These are phyloP conservation scores for Daldinia decipiens DNA, from an alignment of 495 filamentous ascomycete genomes.

Conservation along the genomic window DNA sequence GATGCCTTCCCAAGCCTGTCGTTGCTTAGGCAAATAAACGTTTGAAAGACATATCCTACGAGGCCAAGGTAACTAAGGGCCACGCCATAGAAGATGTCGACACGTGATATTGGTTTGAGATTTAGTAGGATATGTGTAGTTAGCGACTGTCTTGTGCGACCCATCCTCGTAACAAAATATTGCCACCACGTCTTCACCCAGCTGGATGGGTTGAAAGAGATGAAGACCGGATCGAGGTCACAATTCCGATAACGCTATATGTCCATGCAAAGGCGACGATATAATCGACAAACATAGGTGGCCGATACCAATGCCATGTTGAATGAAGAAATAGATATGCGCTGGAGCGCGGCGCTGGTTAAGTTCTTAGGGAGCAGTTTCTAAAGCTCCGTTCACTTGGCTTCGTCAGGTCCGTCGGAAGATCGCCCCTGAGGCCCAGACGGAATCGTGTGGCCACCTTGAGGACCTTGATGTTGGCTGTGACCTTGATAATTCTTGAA, in stretches of 20 bases:
- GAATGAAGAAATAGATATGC: slow-evolving; percentile 45
- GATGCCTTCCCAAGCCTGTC: slow-evolving; percentile 40
- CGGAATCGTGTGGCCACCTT: slow-evolving; percentile 39
- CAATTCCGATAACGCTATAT: slow-evolving; percentile 32
- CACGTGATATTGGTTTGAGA: slow-evolving; percentile 46
- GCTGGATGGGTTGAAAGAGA: slow-evolving; percentile 26
- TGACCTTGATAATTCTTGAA: slow-evolving; percentile 60
- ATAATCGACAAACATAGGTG: slow-evolving; percentile 29
- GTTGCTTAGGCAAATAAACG: slow-evolving; percentile 39
- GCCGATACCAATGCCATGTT: slow-evolving; percentile 37
- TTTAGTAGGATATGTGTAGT: slow-evolving; percentile 38
- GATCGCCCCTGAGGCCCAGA: slow-evolving; percentile 47
- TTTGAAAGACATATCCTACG: slow-evolving; percentile 47
- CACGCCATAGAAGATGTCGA: slow-evolving; percentile 44
- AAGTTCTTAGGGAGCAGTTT: slow-evolving; percentile 38
- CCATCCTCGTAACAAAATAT: slow-evolving; percentile 34
- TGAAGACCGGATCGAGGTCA: slow-evolving; percentile 19
- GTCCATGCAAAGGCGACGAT: slow-evolving; percentile 30
- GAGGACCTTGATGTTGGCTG: slow-evolving; percentile 57
- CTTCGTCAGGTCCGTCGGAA: slow-evolving; percentile 50
- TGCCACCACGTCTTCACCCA: slow-evolving; percentile 26
- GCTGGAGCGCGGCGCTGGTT: slow-evolving; percentile 47
- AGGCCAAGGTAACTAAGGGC: slow-evolving; percentile 44
- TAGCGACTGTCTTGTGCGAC: slow-evolving; percentile 26
- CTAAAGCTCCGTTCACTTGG: slow-evolving; percentile 44